phyloP scores from a whole-genome alignment of 139 green algal genomes.

The Chlorella vulgaris region DNA sequence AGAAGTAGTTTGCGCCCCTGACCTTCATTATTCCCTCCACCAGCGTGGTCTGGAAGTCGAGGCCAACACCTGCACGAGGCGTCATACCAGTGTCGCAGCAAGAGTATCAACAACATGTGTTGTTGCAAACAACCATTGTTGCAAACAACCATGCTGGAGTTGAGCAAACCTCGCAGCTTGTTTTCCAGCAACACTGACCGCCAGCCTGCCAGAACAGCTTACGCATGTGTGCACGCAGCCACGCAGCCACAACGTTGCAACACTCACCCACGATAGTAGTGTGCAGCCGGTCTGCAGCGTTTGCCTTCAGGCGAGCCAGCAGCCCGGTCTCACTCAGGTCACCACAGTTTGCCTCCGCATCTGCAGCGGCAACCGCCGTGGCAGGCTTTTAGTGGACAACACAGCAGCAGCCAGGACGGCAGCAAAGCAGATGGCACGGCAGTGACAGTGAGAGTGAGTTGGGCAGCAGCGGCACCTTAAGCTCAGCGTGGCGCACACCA shows the following conservation, averaged over 20 bases:
- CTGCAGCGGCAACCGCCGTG: too few relatives aligned
- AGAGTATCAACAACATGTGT: not conserved
- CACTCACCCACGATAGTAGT: slow-evolving; percentile 31
- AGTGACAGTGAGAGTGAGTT: not conserved
- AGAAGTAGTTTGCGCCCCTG: slow-evolving; percentile 45
- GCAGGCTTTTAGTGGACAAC: too few relatives aligned
- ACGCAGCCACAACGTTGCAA: not conserved
- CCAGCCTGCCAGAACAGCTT: not conserved
- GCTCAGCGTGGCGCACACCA: not conserved
- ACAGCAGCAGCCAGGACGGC: not conserved
- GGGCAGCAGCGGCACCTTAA: not conserved
- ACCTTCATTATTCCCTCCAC: slow-evolving; percentile 19
- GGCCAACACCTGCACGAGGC: slow-evolving; percentile 14
- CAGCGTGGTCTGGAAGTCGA: slow-evolving; percentile 43
- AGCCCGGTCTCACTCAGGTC: slow-evolving; percentile 30
- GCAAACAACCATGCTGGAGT: too few relatives aligned
- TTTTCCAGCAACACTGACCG: not conserved
- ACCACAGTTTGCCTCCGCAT: slow-evolving; percentile 35
- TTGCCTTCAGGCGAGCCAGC: slow-evolving; percentile 3
- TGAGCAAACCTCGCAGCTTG: not conserved
- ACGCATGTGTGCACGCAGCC: not conserved
- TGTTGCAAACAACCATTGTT: not conserved
- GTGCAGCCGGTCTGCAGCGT: slow-evolving; percentile 31
- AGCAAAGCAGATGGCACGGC: not conserved
- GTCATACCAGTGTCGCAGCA: not conserved